Evolutionary conservation across 225 moss, liverwort and hornwort genomes (phyloP), one percentile per base, ranked within the genome.

Genomic region (Straminergon stramineum): DNA sequence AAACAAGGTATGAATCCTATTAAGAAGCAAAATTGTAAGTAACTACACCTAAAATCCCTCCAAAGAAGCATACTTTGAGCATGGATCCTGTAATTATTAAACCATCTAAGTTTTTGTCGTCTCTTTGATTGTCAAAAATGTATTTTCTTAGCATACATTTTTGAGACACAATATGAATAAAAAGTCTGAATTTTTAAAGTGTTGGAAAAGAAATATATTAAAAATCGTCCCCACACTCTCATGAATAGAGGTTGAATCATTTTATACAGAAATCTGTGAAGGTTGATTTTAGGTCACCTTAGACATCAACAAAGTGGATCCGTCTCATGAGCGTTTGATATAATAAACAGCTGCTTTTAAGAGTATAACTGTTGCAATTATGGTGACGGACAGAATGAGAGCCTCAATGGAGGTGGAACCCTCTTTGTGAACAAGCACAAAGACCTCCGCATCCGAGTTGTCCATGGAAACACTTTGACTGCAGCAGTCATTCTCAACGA

Each of bases 381-480:
- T 34, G 35, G 28, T 75, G 58, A 55, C 66, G 91, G 57, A 82
- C 93, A 99, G 99, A 99, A 99, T 82, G 99, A 99, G 90, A 96
- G 95, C 65, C 92, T 99, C 58, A 99, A 99, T 82, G 99, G 99
- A 65, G 99, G 99, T n/a, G 99, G 99, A 58, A 87, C 91, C 2
- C 82, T 96, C 21, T 99, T 99, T 43, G 92, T 95, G 23, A 84
- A 89, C 62, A 97, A 94, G 90, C 91, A 94, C 94, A 90, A 90
- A 75, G 91, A 95, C 88, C 84, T 99, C 87, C 90, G 88, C 82
- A 92, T 99, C 64, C 96, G 96, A 30, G 95, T 99, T 11, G 96
- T 96, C 18, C 99, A 99, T 26, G 99, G 99, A 5, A 99, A 99
- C 75, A 97, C 99, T 10, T 83, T 99, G 84, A 99, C 99, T 27